Conservation (phyloP, 805 yeast species). For the Cyberlindnera mrakii region DNA sequence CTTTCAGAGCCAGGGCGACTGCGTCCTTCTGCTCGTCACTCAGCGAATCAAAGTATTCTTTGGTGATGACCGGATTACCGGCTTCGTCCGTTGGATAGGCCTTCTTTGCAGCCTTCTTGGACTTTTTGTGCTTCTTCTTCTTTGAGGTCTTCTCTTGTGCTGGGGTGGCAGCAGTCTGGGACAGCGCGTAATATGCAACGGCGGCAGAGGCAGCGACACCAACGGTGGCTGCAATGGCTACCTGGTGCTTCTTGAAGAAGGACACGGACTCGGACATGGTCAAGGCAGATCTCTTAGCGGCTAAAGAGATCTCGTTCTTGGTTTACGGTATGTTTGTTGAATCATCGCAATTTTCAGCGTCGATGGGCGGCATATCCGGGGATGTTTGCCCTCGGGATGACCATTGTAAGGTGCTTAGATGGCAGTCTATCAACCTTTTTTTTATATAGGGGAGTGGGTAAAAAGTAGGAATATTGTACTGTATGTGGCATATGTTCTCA, state of each 20-base stretch:
- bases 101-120: slow-evolving; percentile 22
- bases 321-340: no score
- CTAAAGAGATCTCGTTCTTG: no score
- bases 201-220: slow-evolving; percentile 60
- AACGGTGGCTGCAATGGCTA: slow-evolving; percentile 58
- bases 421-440: no score
- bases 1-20: slow-evolving; percentile 74
- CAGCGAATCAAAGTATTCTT: slow-evolving; percentile 39
- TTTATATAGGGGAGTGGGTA: no score
- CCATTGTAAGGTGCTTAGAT: no score
- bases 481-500: no score
- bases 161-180: slow-evolving; percentile 27
- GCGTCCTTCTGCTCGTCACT: slow-evolving; percentile 48
- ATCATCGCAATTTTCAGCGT: no score
- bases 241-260: slow-evolving; percentile 40
- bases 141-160: slow-evolving; percentile 30
- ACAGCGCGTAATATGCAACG: slow-evolving; percentile 50
- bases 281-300: neutral
- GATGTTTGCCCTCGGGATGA: no score
- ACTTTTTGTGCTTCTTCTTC: slow-evolving; percentile 31
- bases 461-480: no score
- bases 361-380: no score
- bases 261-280: slow-evolving; percentile 23
- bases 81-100: slow-evolving; percentile 46
- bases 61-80: slow-evolving; percentile 55